Evolutionary conservation across 1,284 basidiomycete species (phyloP).

Genomic region (Malassezia equina): DNA sequence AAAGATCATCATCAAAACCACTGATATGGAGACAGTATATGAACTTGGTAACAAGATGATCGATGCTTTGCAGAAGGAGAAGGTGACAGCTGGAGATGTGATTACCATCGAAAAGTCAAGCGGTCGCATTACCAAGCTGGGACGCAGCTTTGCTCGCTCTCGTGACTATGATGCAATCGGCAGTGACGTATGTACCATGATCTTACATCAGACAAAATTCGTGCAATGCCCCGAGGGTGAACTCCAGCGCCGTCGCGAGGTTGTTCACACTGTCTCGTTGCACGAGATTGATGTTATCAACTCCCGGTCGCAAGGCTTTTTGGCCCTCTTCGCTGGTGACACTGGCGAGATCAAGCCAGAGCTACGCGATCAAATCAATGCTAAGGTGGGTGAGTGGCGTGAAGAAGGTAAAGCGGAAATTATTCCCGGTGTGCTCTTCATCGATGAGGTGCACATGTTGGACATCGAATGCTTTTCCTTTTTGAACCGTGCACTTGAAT

Average conservation of each 20-base stretch:
- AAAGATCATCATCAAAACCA: conserved; percentile 93
- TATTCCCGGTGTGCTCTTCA: conserved; percentile 64
- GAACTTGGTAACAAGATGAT: conserved; percentile 99
- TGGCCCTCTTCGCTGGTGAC: conserved; percentile 61
- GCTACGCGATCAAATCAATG: conserved; percentile 87
- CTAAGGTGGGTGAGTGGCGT: conserved; percentile 91
- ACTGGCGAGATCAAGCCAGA: conserved; percentile 99
- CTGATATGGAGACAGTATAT: conserved; percentile 99
- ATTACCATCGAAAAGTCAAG: conserved; percentile 91
- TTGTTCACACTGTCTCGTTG: conserved; percentile 89
- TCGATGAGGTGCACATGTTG: conserved; percentile 68
- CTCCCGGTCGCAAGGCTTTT: conserved; percentile 79
- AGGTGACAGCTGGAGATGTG: conserved; percentile 89
- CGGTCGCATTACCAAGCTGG: conserved; percentile 92
- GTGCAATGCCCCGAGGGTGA: conserved; percentile 97
- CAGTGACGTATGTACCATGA: conserved; percentile 60
- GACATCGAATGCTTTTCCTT: conserved; percentile 99
- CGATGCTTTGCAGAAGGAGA: conserved; percentile 89
- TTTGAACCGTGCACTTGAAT: conserved; percentile 88
- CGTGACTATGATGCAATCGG: conserved; percentile 97
- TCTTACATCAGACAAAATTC: conserved; percentile 70
- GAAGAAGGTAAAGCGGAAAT: conserved; percentile 99
- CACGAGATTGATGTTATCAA: conserved; percentile 99
- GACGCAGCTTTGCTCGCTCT: conserved; percentile 85
- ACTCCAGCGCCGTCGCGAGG: conserved; percentile 90